Evolutionary conservation across 208 protist species (phyloP), one percentile per base, ranked within the genome.

Genomic region (Leishmania arabica): DNA sequence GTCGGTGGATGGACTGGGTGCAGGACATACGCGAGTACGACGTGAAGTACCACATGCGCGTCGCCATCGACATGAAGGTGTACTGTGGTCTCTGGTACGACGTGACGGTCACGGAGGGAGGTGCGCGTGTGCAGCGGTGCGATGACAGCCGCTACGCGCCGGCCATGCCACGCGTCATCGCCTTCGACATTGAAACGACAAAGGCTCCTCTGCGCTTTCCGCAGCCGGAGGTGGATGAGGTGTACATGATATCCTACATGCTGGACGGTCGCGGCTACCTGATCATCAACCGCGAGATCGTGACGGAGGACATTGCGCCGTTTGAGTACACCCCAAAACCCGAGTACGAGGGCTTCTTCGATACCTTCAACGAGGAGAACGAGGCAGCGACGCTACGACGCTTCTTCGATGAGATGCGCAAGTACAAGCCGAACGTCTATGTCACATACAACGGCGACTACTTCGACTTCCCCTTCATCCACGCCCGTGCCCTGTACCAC

Each of bases 221-320:
- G 40, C 98, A 99, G 79, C 95, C 96, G 17, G 86, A 98, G 69
- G 91, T 95, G 21, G 99, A 99, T 92, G 88, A 96, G 79, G 99
- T 99, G 58, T 99, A 99, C 93, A 99, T 99, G 99, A 99, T 99
- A 75, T 99, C 99, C 5, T 99, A 99, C 92, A 99, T 99, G 99
- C 78, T 99, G 11, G 99, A 99, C 86, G 95, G 97, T 1, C 92
- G 99, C 70, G 99, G 99, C 58, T 99, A 99, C 86, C 88, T 99
- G 17, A 99, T 99, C 82, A 87, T 99, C 62, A 99, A 99, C 90
- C 84, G 99, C 69, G 94, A 99, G 73, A 99, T 99, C 83, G 99
- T 99, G 4, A 90, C 95, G 15, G 94, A 94, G 78, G 99, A 99
- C 89, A 99, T 99, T 79, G 86, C 99, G 49, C 88, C 99, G 64